Evolutionary conservation across 1,139 yeast genomes (phyloP).

Genomic region (Pichia sp.): DNA sequence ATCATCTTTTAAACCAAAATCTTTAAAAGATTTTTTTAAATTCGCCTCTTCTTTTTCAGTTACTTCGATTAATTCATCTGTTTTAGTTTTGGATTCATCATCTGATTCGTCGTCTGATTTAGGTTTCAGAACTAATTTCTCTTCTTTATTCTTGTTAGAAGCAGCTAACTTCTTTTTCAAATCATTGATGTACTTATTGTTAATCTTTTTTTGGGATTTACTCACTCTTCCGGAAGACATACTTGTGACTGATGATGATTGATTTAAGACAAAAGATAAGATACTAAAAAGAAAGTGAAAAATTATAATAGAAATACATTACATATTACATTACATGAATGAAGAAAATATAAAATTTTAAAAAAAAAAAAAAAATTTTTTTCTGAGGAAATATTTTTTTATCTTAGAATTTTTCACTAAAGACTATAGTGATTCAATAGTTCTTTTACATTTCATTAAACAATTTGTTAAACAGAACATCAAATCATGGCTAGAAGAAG

Average conservation of each 20-base stretch:
- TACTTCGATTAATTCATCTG: conserved; percentile 6
- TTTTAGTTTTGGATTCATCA: conserved; percentile 9
- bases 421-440: background rate
- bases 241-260: background rate
- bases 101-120: conserved; percentile 16
- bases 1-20: conserved; percentile 68
- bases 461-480: background rate
- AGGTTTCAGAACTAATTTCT: conserved; percentile 16
- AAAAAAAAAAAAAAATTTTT: background rate
- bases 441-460: background rate
- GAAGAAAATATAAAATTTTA: background rate
- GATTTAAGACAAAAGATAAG: background rate
- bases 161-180: conserved; percentile 20
- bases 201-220: conserved; percentile 13
- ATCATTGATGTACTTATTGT: conserved; percentile 18
- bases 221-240: conserved; percentile 6
- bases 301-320: background rate
- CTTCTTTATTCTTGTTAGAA: conserved; percentile 15
- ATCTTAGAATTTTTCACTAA: background rate
- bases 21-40: conserved; percentile 38
- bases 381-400: background rate
- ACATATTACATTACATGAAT: background rate
- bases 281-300: background rate
- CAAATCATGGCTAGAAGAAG: conserved; percentile 42
- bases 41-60: conserved; percentile 25